A percentile compares a stretch with the other conserved stretches of the same genome.
Evolutionary conservation across 768 basidiomycete genomes (phyloP).

Genomic region (Leccinum pellstonianum): DNA sequence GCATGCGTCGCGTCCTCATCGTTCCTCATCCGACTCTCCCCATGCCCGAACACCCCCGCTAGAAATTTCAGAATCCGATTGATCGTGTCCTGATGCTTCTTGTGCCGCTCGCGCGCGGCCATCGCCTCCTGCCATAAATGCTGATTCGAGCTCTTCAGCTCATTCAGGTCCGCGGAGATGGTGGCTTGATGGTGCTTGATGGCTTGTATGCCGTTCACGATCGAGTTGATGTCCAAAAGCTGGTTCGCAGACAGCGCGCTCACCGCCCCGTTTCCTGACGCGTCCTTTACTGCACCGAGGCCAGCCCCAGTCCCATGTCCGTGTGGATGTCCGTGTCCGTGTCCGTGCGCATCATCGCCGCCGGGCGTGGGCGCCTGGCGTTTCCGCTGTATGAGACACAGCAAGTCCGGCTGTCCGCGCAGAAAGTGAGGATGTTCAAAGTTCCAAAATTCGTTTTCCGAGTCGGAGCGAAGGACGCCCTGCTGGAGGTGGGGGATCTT

Average conservation of each 20-base stretch:
- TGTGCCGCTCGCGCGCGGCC: slow-evolving; percentile 71
- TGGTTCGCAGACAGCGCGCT: slow-evolving; percentile 44
- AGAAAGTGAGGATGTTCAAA: slow-evolving; percentile 90
- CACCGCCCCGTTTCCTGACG: slow-evolving; percentile 14
- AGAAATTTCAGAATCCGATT: slow-evolving; percentile 94
- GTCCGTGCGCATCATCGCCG: slow-evolving; percentile 33
- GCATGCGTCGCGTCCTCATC: slow-evolving; percentile 37
- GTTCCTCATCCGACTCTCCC: slow-evolving; percentile 38
- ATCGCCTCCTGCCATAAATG: slow-evolving; percentile 92
- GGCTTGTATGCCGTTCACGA: slow-evolving; percentile 77
- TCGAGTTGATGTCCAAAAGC: slow-evolving; percentile 71
- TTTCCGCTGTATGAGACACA: slow-evolving; percentile 87
- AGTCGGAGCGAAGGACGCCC: slow-evolving; percentile 83
- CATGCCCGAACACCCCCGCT: slow-evolving; percentile 82
- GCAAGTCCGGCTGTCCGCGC: slow-evolving; percentile 83
- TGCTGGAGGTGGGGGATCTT: slow-evolving; percentile 96
- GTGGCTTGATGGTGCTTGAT: slow-evolving; percentile 91
- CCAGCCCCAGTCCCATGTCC: background rate
- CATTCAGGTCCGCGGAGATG: slow-evolving; percentile 87
- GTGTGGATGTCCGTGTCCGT: background rate
- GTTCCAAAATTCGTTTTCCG: slow-evolving; percentile 83
- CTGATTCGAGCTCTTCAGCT: slow-evolving; percentile 84
- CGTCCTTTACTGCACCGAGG: slow-evolving; percentile 17
- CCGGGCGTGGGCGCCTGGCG: slow-evolving; percentile 42
- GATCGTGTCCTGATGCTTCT: slow-evolving; percentile 95